A percentile compares a stretch with the other conserved stretches of the same genome.
These are phyloP conservation scores for Trichoderma erinaceum DNA, from an alignment of 495 filamentous ascomycete species.

Conservation along the genomic window DNA sequence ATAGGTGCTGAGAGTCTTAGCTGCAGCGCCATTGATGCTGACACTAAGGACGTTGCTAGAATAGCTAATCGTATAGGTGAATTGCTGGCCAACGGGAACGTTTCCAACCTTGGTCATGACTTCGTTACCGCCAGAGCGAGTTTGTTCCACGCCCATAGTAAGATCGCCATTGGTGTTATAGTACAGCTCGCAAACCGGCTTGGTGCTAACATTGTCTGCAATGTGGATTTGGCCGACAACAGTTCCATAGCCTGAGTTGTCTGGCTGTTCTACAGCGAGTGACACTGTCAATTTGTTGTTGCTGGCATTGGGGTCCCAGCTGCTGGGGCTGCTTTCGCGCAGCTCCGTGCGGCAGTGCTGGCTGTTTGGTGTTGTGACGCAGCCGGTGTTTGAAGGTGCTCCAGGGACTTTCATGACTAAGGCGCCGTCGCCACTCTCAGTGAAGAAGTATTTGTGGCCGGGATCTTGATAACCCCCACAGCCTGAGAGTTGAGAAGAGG, in stretches of 20 bases:
- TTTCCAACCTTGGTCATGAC: slow-evolving; percentile 25
- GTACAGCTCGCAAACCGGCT: slow-evolving; percentile 37
- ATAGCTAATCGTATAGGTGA: slow-evolving; percentile 34
- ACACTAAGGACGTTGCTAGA: slow-evolving; percentile 26
- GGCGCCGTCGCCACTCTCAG: slow-evolving; percentile 25
- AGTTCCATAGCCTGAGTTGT: slow-evolving; percentile 30
- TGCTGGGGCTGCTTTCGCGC: slow-evolving; percentile 28
- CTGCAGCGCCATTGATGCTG: slow-evolving; percentile 27
- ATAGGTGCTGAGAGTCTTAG: slow-evolving; percentile 27
- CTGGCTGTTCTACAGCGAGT: slow-evolving; percentile 24
- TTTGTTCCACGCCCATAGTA: slow-evolving; percentile 31
- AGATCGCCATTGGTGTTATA: slow-evolving; percentile 27
- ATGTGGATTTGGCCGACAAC: slow-evolving; percentile 37
- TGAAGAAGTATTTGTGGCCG: slow-evolving; percentile 33
- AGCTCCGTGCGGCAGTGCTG: slow-evolving; percentile 40
- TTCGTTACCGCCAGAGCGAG: slow-evolving; percentile 26
- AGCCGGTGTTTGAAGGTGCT: slow-evolving; percentile 25
- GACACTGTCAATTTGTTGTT: slow-evolving; percentile 30
- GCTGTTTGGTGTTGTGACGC: slow-evolving; percentile 34
- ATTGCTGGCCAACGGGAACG: slow-evolving; percentile 26
- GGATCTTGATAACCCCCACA: slow-evolving; percentile 30
- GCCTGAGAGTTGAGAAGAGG: slow-evolving; percentile 26
- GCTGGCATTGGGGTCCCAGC: slow-evolving; percentile 30
- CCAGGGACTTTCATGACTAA: slow-evolving; percentile 36
- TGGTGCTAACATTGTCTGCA: slow-evolving; percentile 28